Evolutionary conservation across 306 rosid genomes (phyloP), one percentile per base, ranked within the genome.

Genomic region (Prunus persica): DNA sequence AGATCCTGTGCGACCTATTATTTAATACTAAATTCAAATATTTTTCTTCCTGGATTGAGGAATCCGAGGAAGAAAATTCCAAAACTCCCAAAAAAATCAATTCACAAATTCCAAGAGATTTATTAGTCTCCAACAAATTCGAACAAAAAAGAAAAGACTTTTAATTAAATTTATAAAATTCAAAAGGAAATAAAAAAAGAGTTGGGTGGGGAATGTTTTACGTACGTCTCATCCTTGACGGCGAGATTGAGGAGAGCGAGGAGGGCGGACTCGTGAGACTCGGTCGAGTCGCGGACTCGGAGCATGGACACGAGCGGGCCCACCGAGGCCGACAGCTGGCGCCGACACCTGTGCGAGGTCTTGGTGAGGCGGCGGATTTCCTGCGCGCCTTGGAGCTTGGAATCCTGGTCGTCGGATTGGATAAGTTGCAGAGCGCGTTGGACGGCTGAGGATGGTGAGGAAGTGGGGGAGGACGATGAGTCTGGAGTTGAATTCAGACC

Each of bases 201-300:
- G 49, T 24, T 12, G 38, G 62, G 30, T n/a, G 69, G 41, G 65
- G 55, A 27, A 38, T 27, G 30, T 67, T 46, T 27, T n/a, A 50
- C 51, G 20, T 88, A 95, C 98, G 87, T 89, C 75, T 95, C 97
- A 70, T 95, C 97, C 64, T 93, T 89, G 74, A 95, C 98, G 83
- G 98, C 98, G 70, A 95, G 98, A 77, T 95, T 95, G 73, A 95
- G 97, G 79, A 95, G 87, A 9, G 98, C 97, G 60, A 92, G 96
- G 19, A 95, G 93, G 22, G 97, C 95, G 1, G 93, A 72, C 76
- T 95, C 96, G 41, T 81, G 88, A 2, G 87, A 81, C 65, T 88
- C 97, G 63, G 89, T 73, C 65, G 90, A 92, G 90, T 82, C 86
- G 30, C 82, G 38, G 91, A 87, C 8, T 83, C 86, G 11, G 78